These are phyloP conservation scores for Viridothelium virens DNA, from an alignment of 495 filamentous ascomycete species.

Conservation along the genomic window DNA sequence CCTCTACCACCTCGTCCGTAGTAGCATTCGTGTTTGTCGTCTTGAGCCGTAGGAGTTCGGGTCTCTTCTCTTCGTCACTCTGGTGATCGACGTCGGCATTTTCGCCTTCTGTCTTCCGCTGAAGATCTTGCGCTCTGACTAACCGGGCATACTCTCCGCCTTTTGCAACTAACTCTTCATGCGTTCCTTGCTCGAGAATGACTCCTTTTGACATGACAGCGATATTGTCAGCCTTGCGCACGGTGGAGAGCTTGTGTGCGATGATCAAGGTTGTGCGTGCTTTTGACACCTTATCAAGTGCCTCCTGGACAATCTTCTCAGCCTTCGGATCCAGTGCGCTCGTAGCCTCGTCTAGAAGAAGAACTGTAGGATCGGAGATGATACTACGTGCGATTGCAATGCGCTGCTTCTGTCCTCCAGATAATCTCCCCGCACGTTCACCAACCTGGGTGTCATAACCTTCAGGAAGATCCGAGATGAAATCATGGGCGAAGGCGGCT, in stretches of 20 bases:
- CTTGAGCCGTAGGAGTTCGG: slow-evolving; percentile 3
- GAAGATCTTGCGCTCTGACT: slow-evolving; percentile 28
- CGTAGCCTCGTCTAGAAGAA: slow-evolving; percentile 30
- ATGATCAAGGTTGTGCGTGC: slow-evolving; percentile 55
- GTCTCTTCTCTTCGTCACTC: slow-evolving; percentile 5
- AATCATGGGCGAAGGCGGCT: slow-evolving; percentile 10
- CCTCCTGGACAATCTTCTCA: slow-evolving; percentile 51
- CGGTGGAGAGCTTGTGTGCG: slow-evolving; percentile 52
- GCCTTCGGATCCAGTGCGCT: slow-evolving; percentile 50
- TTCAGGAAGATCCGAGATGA: slow-evolving; percentile 17
- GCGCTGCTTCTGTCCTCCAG: slow-evolving; percentile 28
- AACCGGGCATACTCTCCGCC: slow-evolving; percentile 27
- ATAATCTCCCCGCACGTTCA: slow-evolving; percentile 19
- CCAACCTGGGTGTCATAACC: slow-evolving; percentile 25
- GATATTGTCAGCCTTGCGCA: slow-evolving; percentile 42
- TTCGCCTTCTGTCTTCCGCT: slow-evolving; percentile 6
- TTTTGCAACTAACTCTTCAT: slow-evolving; percentile 24
- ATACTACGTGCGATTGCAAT: slow-evolving; percentile 29
- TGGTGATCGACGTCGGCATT: background rate
- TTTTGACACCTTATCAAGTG: slow-evolving; percentile 45
- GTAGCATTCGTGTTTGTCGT: background rate
- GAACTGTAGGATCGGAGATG: slow-evolving; percentile 24
- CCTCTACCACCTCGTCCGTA: slow-evolving; percentile 3
- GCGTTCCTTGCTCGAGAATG: slow-evolving; percentile 28
- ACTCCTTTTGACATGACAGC: slow-evolving; percentile 50